Percentiles rank a stretch among this genome's conserved stretches.
These are phyloP conservation scores for Fomitopsis serialis DNA, from an alignment of 768 basidiomycete genomes.

Conservation along the genomic window DNA sequence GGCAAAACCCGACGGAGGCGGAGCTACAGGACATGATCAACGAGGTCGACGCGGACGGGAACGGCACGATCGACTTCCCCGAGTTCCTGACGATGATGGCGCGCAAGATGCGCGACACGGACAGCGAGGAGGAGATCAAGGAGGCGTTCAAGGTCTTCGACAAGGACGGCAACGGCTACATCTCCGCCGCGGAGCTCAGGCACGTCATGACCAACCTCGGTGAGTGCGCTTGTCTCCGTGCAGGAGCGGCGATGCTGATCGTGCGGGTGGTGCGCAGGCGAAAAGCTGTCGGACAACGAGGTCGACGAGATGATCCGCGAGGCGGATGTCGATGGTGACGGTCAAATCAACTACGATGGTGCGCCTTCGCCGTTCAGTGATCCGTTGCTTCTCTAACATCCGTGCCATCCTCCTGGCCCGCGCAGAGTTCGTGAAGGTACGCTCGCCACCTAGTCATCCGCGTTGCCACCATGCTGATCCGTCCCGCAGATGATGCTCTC, in stretches of 20 bases:
- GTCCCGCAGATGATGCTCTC: slow-evolving; percentile 63
- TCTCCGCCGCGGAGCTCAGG: slow-evolving; percentile 79
- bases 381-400: slow-evolving; percentile 4
- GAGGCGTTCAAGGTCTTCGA: slow-evolving; percentile 98
- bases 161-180: slow-evolving; percentile 91
- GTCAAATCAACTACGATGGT: slow-evolving; percentile 89
- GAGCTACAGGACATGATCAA: slow-evolving; percentile 95
- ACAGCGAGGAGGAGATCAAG: slow-evolving; percentile 90
- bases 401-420: neutral
- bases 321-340: slow-evolving; percentile 91
- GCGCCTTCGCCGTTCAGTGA: slow-evolving; percentile 17
- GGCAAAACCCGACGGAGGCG: slow-evolving; percentile 89
- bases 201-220: slow-evolving; percentile 91
- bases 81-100: slow-evolving; percentile 86
- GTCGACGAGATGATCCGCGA: slow-evolving; percentile 98
- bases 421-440: slow-evolving; percentile 74
- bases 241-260: neutral
- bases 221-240: slow-evolving; percentile 27
- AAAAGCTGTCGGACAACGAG: slow-evolving; percentile 82
- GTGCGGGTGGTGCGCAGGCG: slow-evolving; percentile 41
- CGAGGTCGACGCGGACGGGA: slow-evolving; percentile 87
- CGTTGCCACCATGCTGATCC: neutral
- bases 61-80: slow-evolving; percentile 78
- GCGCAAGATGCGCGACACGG: slow-evolving; percentile 87
- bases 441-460: neutral